A percentile compares a stretch with the other conserved stretches of the same genome.
phyloP scores from a whole-genome alignment of 441 rosid species.

The Erodium moschatum region DNA sequence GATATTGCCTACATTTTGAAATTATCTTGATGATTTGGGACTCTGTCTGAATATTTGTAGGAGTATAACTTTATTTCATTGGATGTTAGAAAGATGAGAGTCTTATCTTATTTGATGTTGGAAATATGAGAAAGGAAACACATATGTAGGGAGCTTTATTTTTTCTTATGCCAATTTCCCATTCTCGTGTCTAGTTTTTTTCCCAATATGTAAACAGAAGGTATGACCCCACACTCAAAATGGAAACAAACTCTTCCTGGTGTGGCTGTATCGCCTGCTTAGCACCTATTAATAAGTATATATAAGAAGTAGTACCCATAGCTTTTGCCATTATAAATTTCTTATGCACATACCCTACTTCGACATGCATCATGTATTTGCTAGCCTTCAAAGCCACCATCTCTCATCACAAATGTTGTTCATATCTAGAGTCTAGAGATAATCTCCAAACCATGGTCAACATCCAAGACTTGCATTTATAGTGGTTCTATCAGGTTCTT shows the following conservation, averaged over 20 bases:
- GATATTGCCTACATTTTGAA: background rate
- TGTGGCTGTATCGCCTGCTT: background rate
- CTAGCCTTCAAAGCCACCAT: slow-evolving; percentile 6
- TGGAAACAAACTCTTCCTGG: background rate
- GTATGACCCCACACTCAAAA: background rate
- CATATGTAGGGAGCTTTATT: background rate
- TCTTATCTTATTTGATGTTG: background rate
- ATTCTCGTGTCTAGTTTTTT: background rate
- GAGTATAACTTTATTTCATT: background rate
- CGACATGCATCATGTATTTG: background rate
- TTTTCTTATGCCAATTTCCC: slow-evolving; percentile 1
- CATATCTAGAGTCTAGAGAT: slow-evolving; percentile 10
- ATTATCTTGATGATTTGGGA: slow-evolving; percentile 1
- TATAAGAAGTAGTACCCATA: background rate
- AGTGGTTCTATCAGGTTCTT: background rate
- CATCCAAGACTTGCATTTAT: background rate
- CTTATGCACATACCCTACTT: background rate
- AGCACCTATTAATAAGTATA: background rate
- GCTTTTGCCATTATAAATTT: background rate
- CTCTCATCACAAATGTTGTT: background rate
- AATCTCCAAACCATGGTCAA: background rate
- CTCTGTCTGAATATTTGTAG: background rate
- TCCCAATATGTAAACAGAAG: slow-evolving; percentile 5
- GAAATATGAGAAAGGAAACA: background rate
- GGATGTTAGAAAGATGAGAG: background rate